Percentiles rank a stretch among this genome's conserved stretches.
These are phyloP conservation scores for Fraxinus sp. DNA, from an alignment of 305 asterid species.

Conservation along the genomic window DNA sequence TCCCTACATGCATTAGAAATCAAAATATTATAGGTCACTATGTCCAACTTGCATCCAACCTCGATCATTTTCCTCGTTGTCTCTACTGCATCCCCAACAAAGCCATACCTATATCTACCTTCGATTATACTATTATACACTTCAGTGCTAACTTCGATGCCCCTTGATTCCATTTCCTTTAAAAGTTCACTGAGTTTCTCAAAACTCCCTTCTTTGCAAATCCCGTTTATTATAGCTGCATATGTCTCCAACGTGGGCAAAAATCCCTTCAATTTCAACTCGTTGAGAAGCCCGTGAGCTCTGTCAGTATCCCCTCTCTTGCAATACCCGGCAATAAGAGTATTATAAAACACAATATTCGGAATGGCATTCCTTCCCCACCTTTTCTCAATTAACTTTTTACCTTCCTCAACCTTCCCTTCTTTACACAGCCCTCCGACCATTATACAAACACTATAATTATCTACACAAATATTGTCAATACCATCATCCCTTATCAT, in stretches of 20 bases:
- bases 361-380: slow-evolving; percentile 91
- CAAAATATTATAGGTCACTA: slow-evolving; percentile 71
- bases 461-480: slow-evolving; percentile 49
- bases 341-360: slow-evolving; percentile 68
- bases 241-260: slow-evolving; percentile 74
- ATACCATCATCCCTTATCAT: slow-evolving; percentile 38
- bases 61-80: slow-evolving; percentile 49
- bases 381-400: slow-evolving; percentile 63
- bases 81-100: slow-evolving; percentile 48
- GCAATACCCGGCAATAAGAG: slow-evolving; percentile 82
- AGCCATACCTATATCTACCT: slow-evolving; percentile 57
- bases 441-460: slow-evolving; percentile 76
- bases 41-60: slow-evolving; percentile 53
- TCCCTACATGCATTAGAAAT: slow-evolving; percentile 61
- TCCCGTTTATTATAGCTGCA: slow-evolving; percentile 70
- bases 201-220: slow-evolving; percentile 65
- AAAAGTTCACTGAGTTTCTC: slow-evolving; percentile 52
- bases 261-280: slow-evolving; percentile 70
- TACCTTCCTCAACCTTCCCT: slow-evolving; percentile 71
- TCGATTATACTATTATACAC: slow-evolving; percentile 66
- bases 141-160: slow-evolving; percentile 43
- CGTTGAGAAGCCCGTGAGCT: slow-evolving; percentile 54
- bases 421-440: slow-evolving; percentile 73
- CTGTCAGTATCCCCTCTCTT: slow-evolving; percentile 56
- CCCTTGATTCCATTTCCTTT: slow-evolving; percentile 64